Evolutionary conservation across 2,329 filamentous ascomycete genomes (phyloP), one percentile per base, ranked within the genome.

Genomic region (Escovopsis weberi): DNA sequence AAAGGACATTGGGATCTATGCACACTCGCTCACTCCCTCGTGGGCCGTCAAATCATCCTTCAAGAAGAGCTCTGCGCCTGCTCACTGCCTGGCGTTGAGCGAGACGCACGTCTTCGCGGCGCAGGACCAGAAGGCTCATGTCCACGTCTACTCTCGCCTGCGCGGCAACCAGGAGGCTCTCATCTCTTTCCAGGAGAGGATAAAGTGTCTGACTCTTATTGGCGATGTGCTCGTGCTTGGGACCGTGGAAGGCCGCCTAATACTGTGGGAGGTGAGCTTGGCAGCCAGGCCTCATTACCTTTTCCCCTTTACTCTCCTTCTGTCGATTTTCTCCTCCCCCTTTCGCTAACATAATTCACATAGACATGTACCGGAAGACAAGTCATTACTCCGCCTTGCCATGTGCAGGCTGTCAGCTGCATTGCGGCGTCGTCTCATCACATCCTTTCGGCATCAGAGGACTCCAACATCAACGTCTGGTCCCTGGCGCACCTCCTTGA

Each of bases 381-480:
- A 55, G 69, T 88, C 40, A 80, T 80, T 6, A 88, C 85, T 8
- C 76, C 80, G 12, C 76, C 83, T 43, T 78, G 82, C 48, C 85
- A 93, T 64, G 74, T 93, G 19, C 85, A 89, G 60, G 70, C 79
- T 18, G 78, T 96, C 26, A 87, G 84, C 23, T 81, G 78, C 55
- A 67, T 96, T 43, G 78, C 75, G 33, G 74, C 79, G 10, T 82
- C 80, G 36, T 80, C 77, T 38, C 78, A 77, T 52, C 81, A 86
- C 61, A 62, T 91, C 41, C 69, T 91, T 40, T 85, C 83, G 1
- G 85, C 80, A 35, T 89, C 85, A 3, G 75, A 81, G 51, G 91
- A 98, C 65, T 84, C 87, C 41, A 94, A 85, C 59, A 73, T 95
- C 48, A 85, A 94, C 61, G 81, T 96, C 46, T 98, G 91, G 91